Conservation (phyloP, 805 yeast genomes). For the Starmerella apicola region DNA sequence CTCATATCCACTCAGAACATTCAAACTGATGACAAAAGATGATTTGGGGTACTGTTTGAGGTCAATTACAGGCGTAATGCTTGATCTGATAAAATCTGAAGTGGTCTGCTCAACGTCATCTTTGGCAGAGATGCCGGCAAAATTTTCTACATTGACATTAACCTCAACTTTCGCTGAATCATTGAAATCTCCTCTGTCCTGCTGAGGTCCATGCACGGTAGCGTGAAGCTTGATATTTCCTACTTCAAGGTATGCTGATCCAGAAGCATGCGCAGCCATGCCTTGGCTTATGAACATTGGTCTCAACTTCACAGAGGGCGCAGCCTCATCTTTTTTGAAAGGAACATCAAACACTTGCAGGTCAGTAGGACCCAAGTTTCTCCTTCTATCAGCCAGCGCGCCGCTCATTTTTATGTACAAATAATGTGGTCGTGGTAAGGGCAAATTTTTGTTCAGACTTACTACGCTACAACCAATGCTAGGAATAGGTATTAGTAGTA, state of each 20-base stretch:
- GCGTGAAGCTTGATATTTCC: conserved; percentile 50
- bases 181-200: conserved; percentile 60
- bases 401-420: conserved; percentile 17
- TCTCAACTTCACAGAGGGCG: conserved; percentile 22
- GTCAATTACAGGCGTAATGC: conserved; percentile 41
- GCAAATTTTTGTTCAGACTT: too few species aligned
- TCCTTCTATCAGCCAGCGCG: conserved; percentile 53
- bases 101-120: conserved; percentile 34
- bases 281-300: conserved; percentile 52
- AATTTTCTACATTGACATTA: conserved; percentile 42
- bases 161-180: conserved; percentile 57
- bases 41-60: conserved; percentile 79
- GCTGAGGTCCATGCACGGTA: conserved; percentile 80
- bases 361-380: conserved; percentile 71
- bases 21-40: conserved; percentile 64
- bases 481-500: too few species aligned
- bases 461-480: too few species aligned
- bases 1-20: conserved; percentile 40
- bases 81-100: conserved; percentile 38
- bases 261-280: conserved; percentile 57
- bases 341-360: conserved; percentile 42
- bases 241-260: conserved; percentile 68
- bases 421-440: too few species aligned
- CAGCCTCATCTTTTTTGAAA: conserved; percentile 15
- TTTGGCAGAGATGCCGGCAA: conserved; percentile 31